Evolutionary conservation across 257 asterid genomes (phyloP).

Genomic region (Echites panduratus): DNA sequence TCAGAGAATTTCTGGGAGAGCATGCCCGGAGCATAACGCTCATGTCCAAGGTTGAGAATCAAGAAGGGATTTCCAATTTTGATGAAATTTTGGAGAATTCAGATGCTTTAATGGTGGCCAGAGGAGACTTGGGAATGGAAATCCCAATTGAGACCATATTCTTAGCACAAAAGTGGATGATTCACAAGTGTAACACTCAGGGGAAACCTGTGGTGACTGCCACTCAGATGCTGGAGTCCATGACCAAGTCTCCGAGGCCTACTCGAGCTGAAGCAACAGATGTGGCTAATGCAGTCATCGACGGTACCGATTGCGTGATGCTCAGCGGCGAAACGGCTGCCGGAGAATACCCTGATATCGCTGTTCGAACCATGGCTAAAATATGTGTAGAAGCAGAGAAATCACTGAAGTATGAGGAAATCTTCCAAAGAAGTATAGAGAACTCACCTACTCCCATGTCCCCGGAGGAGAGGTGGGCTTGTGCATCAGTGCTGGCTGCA

Average conservation of each 20-base stretch:
- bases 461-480: slow-evolving; percentile 18
- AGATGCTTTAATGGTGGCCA: slow-evolving; percentile 34
- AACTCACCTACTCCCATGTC: slow-evolving; percentile 7
- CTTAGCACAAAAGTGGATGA: slow-evolving; percentile 27
- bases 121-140: slow-evolving; percentile 36
- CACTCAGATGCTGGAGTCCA: slow-evolving; percentile 27
- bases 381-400: slow-evolving; percentile 26
- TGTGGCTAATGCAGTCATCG: slow-evolving; percentile 26
- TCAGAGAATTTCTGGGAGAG: slow-evolving; percentile 52
- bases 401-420: slow-evolving; percentile 6
- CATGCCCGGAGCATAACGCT: slow-evolving; percentile 62
- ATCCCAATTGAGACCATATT: slow-evolving; percentile 32
- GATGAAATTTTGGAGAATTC: slow-evolving; percentile 22
- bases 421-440: slow-evolving; percentile 1
- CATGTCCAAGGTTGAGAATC: slow-evolving; percentile 64
- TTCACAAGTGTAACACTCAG: slow-evolving; percentile 20
- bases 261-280: slow-evolving; percentile 25
- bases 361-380: slow-evolving; percentile 25
- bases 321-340: slow-evolving; percentile 27
- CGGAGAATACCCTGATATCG: slow-evolving; percentile 19
- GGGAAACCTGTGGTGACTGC: slow-evolving; percentile 33
- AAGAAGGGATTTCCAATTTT: slow-evolving; percentile 26
- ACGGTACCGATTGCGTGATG: slow-evolving; percentile 28
- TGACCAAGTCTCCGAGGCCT: slow-evolving; percentile 31
- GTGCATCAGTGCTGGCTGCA: slow-evolving; percentile 20